Conservation (phyloP, 805 yeast genomes). For the Zygoascus flipseniorum region DNA sequence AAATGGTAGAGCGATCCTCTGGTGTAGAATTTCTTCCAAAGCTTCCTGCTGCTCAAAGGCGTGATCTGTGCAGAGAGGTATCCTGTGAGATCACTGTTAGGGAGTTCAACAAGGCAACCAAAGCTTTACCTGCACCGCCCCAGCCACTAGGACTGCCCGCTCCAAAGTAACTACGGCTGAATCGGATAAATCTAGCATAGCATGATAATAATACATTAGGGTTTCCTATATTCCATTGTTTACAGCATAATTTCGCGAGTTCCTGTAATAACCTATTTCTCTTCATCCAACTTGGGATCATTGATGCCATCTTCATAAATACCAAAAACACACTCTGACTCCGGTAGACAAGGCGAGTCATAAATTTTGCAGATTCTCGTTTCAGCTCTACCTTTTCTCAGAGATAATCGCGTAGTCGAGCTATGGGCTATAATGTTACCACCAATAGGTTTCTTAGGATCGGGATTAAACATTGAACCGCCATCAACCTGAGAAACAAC, state of each 20-base stretch:
- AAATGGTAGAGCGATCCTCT: constrained; percentile 77
- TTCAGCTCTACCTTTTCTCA: constrained; percentile 86
- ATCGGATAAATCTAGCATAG: neutral
- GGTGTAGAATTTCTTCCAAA: constrained; percentile 76
- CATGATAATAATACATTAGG: neutral
- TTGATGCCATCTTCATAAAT: constrained; percentile 96
- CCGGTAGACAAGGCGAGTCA: constrained; percentile 95
- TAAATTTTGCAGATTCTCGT: constrained; percentile 90
- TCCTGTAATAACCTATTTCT: constrained; percentile 32
- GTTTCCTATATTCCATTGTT: neutral
- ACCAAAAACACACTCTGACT: constrained; percentile 90
- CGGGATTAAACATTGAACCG: constrained; percentile 74
- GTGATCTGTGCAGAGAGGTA: constrained; percentile 70
- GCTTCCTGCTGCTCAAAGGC: constrained; percentile 48
- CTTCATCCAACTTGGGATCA: constrained; percentile 71
- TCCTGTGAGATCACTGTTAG: constrained; percentile 73
- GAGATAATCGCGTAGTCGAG: constrained; percentile 84
- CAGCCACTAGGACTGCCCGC: constrained; percentile 15
- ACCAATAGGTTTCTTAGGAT: constrained; percentile 97
- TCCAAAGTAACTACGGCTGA: neutral
- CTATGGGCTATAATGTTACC: constrained; percentile 97
- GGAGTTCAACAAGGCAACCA: constrained; percentile 44
- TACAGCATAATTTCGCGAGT: no score
- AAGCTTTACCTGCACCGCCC: constrained; percentile 27
- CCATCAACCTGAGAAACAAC: constrained; percentile 98